A percentile compares a stretch with the other conserved stretches of the same genome.
Conservation (phyloP, 176 grass and related monocot species). For the Avena sativa region DNA sequence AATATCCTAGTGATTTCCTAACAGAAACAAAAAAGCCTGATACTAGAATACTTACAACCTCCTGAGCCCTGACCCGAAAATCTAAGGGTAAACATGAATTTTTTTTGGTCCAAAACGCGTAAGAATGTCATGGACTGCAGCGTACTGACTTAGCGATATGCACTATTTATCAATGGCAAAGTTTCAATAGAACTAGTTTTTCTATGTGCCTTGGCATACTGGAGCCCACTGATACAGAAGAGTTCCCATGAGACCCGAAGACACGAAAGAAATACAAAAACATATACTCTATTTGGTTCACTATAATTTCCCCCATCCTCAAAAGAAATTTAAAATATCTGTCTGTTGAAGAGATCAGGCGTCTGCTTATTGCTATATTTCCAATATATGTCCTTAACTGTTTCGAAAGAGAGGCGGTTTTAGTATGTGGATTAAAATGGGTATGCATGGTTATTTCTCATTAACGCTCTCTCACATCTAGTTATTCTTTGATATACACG, state of each 20-base stretch:
- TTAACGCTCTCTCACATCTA: neutral
- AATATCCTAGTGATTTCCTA: conserved; percentile 19
- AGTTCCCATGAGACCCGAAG: conserved; percentile 16
- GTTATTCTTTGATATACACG: neutral
- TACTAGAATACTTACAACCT: conserved; percentile 10
- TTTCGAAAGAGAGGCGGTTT: neutral
- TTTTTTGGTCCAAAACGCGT: neutral
- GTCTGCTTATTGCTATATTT: neutral
- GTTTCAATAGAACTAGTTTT: conserved; percentile 23
- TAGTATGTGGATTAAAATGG: neutral
- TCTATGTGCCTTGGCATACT: conserved; percentile 10
- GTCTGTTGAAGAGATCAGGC: neutral
- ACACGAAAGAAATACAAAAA: neutral
- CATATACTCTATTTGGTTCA: neutral
- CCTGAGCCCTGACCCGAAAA: conserved; percentile 7
- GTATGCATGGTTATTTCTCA: neutral
- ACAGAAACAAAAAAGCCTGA: conserved; percentile 3
- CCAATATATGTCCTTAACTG: neutral
- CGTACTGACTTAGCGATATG: neutral
- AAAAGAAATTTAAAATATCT: neutral
- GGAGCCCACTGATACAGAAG: neutral
- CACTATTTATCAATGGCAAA: conserved; percentile 23
- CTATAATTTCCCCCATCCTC: neutral
- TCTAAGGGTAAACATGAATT: conserved; percentile 19
- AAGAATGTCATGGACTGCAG: conserved; percentile 3